These are phyloP conservation scores for Rubroshorea leprosula DNA, from an alignment of 345 rosid species.

Conservation along the genomic window DNA sequence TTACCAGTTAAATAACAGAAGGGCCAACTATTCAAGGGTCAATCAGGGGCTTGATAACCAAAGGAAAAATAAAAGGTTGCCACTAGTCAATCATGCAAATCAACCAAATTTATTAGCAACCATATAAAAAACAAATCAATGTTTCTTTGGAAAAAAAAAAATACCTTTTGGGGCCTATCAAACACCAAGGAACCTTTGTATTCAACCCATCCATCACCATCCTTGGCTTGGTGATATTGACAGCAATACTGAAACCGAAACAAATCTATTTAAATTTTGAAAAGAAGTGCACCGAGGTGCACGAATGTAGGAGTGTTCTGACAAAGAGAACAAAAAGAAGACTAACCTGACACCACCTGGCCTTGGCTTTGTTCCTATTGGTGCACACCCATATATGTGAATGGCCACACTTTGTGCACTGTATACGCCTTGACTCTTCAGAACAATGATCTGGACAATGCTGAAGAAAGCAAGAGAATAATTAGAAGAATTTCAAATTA, in stretches of 20 bases:
- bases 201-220: constrained; percentile 99
- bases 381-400: constrained; percentile 98
- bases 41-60: too few species aligned
- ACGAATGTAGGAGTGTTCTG: background rate
- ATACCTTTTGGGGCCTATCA: constrained; percentile 74
- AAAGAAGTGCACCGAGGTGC: background rate
- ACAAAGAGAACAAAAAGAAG: constrained; percentile 9
- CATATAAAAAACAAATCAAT: too few species aligned
- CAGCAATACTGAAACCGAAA: constrained; percentile 72
- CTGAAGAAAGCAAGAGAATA: constrained; percentile 29
- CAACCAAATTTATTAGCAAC: too few species aligned
- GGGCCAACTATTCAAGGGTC: too few species aligned
- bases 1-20: too few species aligned
- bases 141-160: background rate
- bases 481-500: constrained; percentile 2
- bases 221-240: constrained; percentile 96
- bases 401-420: constrained; percentile 87
- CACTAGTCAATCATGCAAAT: too few species aligned
- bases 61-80: too few species aligned
- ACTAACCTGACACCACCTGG: constrained; percentile 97
- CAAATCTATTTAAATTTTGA: constrained; percentile 7
- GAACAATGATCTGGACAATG: constrained; percentile 52
- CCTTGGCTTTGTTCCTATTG: constrained; percentile 70
- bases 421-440: constrained; percentile 95
- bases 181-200: constrained; percentile 85